A percentile compares a stretch with the other conserved stretches of the same genome.
These are phyloP conservation scores for Yarrowia deformans DNA, from an alignment of 805 yeast genomes.

Conservation along the genomic window DNA sequence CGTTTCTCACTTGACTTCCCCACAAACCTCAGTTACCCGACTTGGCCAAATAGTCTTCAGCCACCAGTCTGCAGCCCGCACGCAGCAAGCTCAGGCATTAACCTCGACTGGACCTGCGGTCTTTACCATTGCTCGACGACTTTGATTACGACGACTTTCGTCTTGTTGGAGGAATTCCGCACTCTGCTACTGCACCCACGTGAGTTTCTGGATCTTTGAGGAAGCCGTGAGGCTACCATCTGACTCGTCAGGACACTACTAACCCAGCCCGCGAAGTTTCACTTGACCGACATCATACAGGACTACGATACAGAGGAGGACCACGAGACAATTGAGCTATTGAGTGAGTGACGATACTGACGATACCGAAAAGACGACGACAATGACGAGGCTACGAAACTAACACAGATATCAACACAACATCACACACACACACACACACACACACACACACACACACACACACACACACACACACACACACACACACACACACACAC, in stretches of 20 bases:
- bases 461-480: too few species aligned
- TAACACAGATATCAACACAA: too few species aligned
- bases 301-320: neutral
- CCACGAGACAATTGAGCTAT: too few species aligned
- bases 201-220: too few species aligned
- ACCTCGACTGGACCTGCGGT: slow-evolving; percentile 24
- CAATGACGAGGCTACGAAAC: too few species aligned
- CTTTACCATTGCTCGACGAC: slow-evolving; percentile 36
- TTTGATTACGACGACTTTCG: neutral
- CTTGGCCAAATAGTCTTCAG: slow-evolving; percentile 18
- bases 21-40: slow-evolving; percentile 24
- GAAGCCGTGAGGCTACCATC: too few species aligned
- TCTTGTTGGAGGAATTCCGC: neutral
- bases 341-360: too few species aligned
- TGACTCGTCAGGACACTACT: neutral
- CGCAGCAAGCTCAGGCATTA: slow-evolving; percentile 36
- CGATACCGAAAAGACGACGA: too few species aligned
- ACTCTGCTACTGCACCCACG: too few species aligned
- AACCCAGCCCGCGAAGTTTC: slow-evolving; percentile 11
- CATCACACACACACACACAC: too few species aligned
- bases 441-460: too few species aligned
- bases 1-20: neutral
- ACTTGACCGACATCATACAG: neutral
- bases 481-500: too few species aligned
- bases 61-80: slow-evolving; percentile 18